Percentiles rank a stretch among this genome's conserved stretches.
Conservation (phyloP, 257 asterid genomes). For the Orobanche coerulescens region DNA sequence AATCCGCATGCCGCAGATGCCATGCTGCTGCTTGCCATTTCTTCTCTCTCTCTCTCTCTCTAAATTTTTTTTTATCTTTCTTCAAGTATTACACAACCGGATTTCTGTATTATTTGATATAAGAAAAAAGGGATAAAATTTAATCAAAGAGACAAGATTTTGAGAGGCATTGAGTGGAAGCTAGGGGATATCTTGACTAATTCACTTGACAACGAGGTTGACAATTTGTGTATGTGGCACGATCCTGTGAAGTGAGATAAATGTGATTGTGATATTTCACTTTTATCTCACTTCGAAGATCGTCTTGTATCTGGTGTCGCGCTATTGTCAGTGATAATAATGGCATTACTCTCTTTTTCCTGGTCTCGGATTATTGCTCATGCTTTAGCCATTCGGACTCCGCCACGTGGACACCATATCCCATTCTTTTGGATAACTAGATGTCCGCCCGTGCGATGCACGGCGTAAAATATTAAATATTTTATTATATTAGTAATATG, state of each 20-base stretch:
- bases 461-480: too few relatives aligned
- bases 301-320: too few relatives aligned
- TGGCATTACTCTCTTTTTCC: too few relatives aligned
- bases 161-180: conserved; percentile 29
- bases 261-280: too few relatives aligned
- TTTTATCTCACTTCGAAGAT: too few relatives aligned
- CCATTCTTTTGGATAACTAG: conserved; percentile 51
- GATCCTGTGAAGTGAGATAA: too few relatives aligned
- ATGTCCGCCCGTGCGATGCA: too few relatives aligned
- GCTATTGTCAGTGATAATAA: too few relatives aligned
- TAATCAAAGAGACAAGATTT: conserved; percentile 1
- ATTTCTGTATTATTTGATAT: too few relatives aligned
- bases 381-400: conserved; percentile 30
- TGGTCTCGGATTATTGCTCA: conserved; percentile 36
- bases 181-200: conserved; percentile 29
- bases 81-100: neutral
- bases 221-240: too few relatives aligned
- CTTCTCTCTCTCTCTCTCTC: neutral
- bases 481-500: too few relatives aligned
- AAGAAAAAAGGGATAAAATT: neutral
- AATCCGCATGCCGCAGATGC: conserved; percentile 44
- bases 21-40: conserved; percentile 58
- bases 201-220: too few relatives aligned
- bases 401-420: conserved; percentile 54
- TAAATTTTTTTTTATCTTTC: neutral